These are phyloP conservation scores for Malus fusca DNA, from an alignment of 306 rosid genomes.

Conservation along the genomic window DNA sequence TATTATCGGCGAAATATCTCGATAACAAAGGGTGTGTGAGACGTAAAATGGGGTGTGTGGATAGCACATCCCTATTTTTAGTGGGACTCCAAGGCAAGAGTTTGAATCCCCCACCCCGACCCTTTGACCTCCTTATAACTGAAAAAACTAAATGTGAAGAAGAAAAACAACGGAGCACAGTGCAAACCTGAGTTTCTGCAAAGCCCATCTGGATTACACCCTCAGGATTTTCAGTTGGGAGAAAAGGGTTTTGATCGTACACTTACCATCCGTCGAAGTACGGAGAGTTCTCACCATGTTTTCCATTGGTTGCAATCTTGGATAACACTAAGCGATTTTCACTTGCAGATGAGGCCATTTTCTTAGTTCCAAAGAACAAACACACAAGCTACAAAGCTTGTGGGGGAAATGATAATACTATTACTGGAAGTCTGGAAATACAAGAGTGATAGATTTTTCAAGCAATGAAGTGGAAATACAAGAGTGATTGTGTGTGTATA, in stretches of 20 bases:
- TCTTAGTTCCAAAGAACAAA: not conserved
- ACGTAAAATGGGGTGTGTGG: no score
- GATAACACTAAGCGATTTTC: constrained; percentile 36
- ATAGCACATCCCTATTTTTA: no score
- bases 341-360: constrained; percentile 1
- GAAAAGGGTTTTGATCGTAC: constrained; percentile 62
- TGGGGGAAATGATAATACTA: not conserved
- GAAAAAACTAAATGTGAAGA: no score
- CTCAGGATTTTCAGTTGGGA: constrained; percentile 39
- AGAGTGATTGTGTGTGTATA: no score
- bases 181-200: constrained; percentile 73
- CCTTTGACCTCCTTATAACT: no score
- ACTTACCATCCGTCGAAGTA: constrained; percentile 92
- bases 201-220: constrained; percentile 97
- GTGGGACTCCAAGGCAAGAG: not conserved
- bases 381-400: not conserved
- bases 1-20: no score
- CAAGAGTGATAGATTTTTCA: no score
- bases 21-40: no score
- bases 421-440: not conserved
- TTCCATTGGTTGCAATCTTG: constrained; percentile 59
- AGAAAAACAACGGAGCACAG: not conserved
- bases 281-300: constrained; percentile 72
- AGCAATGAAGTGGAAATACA: not conserved
- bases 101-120: not conserved